These are phyloP conservation scores for Lophium mytilinum DNA, from an alignment of 495 filamentous ascomycete genomes.

Conservation along the genomic window DNA sequence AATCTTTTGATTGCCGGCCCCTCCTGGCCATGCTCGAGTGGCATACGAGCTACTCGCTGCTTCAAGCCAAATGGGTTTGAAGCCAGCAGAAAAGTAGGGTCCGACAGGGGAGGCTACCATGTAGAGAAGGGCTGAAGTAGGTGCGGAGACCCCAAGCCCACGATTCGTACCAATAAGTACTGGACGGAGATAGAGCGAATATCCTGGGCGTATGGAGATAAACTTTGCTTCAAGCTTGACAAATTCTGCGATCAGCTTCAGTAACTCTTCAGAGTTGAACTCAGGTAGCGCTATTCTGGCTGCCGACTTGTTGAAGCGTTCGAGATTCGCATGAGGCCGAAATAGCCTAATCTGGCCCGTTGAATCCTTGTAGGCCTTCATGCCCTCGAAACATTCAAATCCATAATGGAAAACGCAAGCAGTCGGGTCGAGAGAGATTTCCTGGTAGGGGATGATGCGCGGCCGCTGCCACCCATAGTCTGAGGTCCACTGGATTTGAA, in stretches of 20 bases:
- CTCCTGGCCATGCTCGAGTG: background rate
- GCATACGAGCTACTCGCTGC: background rate
- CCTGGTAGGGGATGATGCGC: background rate
- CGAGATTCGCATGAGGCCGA: background rate
- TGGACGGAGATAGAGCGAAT: background rate
- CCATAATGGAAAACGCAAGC: background rate
- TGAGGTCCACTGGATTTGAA: background rate
- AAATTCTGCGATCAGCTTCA: background rate
- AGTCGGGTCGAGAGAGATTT: background rate
- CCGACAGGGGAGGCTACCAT: background rate
- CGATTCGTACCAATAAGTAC: background rate
- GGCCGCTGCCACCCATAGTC: background rate
- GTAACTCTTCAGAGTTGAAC: background rate
- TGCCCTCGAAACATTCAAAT: background rate
- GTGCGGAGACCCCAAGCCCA: background rate
- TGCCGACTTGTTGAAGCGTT: slow-evolving; percentile 1
- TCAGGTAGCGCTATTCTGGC: background rate
- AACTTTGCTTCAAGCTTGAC: background rate
- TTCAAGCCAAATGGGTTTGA: background rate
- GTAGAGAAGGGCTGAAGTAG: background rate
- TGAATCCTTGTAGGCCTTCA: background rate
- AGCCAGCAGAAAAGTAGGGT: background rate
- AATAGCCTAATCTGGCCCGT: background rate
- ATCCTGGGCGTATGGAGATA: background rate
- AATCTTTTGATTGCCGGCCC: background rate